phyloP scores from a whole-genome alignment of 139 green algal species.

The Coelastrella sp. region DNA sequence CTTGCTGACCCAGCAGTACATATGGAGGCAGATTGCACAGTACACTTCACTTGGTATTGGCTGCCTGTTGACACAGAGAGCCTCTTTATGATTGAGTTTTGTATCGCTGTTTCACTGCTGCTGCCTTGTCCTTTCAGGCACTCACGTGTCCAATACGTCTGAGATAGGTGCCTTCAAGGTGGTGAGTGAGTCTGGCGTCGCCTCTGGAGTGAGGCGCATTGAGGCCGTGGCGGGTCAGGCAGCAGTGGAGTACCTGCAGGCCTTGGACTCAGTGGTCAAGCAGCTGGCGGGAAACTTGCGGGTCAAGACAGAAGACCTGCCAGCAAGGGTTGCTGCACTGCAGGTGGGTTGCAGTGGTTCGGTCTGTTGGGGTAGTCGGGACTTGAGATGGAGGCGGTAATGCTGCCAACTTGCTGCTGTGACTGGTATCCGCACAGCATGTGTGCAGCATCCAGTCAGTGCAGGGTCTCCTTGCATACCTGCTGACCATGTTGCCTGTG shows the following conservation, averaged over 20 bases:
- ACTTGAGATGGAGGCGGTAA: too few species aligned
- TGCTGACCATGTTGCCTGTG: too few species aligned
- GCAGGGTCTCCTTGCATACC: too few species aligned
- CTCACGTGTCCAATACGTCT: slow-evolving; percentile 65
- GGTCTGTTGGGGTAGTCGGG: not conserved
- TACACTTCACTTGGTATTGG: too few species aligned
- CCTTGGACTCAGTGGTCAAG: slow-evolving; percentile 75
- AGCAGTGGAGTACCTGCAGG: slow-evolving; percentile 76
- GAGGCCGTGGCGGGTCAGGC: slow-evolving; percentile 89
- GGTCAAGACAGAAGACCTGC: slow-evolving; percentile 69
- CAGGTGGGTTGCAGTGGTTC: slow-evolving; percentile 56
- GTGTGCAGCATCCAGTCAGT: too few species aligned
- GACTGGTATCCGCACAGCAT: not conserved
- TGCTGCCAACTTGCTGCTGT: not conserved
- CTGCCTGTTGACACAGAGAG: too few species aligned
- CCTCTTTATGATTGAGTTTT: not conserved
- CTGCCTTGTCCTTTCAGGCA: slow-evolving; percentile 46
- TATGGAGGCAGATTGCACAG: too few species aligned
- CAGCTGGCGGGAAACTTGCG: slow-evolving; percentile 62
- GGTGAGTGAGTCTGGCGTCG: slow-evolving; percentile 88
- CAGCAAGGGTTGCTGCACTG: slow-evolving; percentile 56
- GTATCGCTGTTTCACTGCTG: not conserved
- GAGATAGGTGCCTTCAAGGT: slow-evolving; percentile 88
- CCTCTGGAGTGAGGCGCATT: slow-evolving; percentile 87
- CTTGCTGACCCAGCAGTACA: too few species aligned